A percentile compares a stretch with the other conserved stretches of the same genome.
These are phyloP conservation scores for Zoysia japonica DNA, from an alignment of 176 grass and related monocot genomes.

Conservation along the genomic window DNA sequence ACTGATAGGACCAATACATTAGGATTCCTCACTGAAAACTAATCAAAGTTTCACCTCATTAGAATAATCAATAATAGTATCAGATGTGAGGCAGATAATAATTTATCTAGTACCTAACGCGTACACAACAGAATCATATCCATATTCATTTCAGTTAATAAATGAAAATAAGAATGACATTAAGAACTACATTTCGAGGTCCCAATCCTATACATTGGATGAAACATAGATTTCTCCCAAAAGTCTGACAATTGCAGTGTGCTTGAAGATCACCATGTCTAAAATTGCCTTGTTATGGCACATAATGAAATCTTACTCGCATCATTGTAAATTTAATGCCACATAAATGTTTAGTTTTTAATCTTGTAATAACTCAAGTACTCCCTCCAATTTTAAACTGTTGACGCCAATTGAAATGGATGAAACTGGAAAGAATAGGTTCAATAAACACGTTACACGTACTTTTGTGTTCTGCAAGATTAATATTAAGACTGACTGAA, in stretches of 20 bases:
- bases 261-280: not conserved
- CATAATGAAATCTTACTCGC: slow-evolving; percentile 17
- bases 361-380: not conserved
- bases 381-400: not conserved
- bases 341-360: not conserved
- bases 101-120: not conserved
- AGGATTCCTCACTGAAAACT: slow-evolving; percentile 89
- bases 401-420: not conserved
- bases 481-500: not conserved
- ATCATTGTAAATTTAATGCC: not conserved
- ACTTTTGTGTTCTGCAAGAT: not conserved
- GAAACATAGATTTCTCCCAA: not conserved
- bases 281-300: not conserved
- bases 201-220: not conserved
- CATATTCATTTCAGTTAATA: not conserved
- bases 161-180: not conserved
- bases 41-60: slow-evolving; percentile 25
- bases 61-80: slow-evolving; percentile 21
- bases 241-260: not conserved
- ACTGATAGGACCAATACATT: slow-evolving; percentile 84
- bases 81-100: not conserved
- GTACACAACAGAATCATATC: not conserved
- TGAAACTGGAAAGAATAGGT: not conserved
- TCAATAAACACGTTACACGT: not conserved
- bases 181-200: slow-evolving; percentile 15